phyloP scores from a whole-genome alignment of 202 grass and related monocot genomes.

The Eragrostis tef region DNA sequence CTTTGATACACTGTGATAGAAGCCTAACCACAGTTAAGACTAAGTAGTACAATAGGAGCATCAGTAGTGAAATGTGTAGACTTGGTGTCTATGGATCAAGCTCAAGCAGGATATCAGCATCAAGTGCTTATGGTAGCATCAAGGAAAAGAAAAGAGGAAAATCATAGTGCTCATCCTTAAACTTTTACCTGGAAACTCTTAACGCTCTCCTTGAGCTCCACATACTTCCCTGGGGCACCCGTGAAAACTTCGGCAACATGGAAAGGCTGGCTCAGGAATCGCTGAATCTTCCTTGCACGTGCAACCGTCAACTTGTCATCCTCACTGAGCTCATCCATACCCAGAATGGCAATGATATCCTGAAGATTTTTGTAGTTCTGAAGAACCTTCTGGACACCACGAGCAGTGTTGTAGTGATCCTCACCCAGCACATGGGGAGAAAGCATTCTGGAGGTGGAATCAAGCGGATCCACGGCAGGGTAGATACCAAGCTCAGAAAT shows the following conservation, averaged over 20 bases:
- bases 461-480: constrained; percentile 91
- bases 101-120: not conserved
- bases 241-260: constrained; percentile 99
- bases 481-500: constrained; percentile 99
- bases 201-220: constrained; percentile 91
- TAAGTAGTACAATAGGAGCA: too few species aligned
- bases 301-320: constrained; percentile 95
- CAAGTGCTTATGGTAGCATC: not conserved
- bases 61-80: not conserved
- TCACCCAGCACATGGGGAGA: constrained; percentile 86
- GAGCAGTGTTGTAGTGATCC: constrained; percentile 98
- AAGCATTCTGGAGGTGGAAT: constrained; percentile 99
- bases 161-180: not conserved
- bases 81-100: not conserved
- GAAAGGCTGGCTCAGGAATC: constrained; percentile 96
- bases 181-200: constrained; percentile 81
- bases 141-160: not conserved
- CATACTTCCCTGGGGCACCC: constrained; percentile 95
- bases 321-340: constrained; percentile 99
- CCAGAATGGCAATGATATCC: constrained; percentile 99
- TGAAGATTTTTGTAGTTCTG: constrained; percentile 99
- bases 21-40: not conserved
- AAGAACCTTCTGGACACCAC: constrained; percentile 99
- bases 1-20: not conserved
- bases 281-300: constrained; percentile 94